Base-by-base conservation (phyloP, 257 asterid genomes). In the Scutellaria galericulata region DNA sequence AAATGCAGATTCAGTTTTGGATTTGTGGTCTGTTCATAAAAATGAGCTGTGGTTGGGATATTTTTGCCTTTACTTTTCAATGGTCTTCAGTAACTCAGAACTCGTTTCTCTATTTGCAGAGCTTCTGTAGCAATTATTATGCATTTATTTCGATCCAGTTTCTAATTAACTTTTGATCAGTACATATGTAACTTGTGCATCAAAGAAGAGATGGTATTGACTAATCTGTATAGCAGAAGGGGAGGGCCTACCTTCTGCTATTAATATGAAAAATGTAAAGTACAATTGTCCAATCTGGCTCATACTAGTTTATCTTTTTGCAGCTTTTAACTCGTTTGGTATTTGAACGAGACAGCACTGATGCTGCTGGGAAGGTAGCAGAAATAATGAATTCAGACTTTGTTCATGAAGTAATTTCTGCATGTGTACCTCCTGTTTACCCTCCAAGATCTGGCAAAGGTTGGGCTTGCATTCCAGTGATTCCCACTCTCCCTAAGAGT, bases 381-480 rank as follows among this genome's bases (percentile, higher is more conserved):
- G 97, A 94, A 78, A 91, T 94, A 80, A 91, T 89, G 97, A 79
- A 85, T 74, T 88, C 95, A 51, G 99, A 94, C 81, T 94, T 94
- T 81, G 99, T 91, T 63, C 99, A 94, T 72, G 97, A 94, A 88
- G 90, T 94, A 71, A 87, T 94, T 66, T 89, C 99, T 68, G 96
- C 99, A 18, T 91, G 97, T 79, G 97, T 94, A 62, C 99, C 99
- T 80, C 97, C 99, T 24, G 99, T 94, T 45, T 94, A 86, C 85
- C 99, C 99, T 81, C 96, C 99, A 56, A 88, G 97, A 77, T 88
- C 93, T 59, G 99, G 95, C 75, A 91, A 85, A 78, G 97, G 97
- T 56, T 94, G 99, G 99, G 99, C 97, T 37, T 91, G 97, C 86
- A 85, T 91, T 78, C 97, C 99, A 1, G 97, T 91, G 47, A 80